Evolutionary conservation across 352 stramenopile species (phyloP).

Genomic region (Globisporangium parvum): DNA sequence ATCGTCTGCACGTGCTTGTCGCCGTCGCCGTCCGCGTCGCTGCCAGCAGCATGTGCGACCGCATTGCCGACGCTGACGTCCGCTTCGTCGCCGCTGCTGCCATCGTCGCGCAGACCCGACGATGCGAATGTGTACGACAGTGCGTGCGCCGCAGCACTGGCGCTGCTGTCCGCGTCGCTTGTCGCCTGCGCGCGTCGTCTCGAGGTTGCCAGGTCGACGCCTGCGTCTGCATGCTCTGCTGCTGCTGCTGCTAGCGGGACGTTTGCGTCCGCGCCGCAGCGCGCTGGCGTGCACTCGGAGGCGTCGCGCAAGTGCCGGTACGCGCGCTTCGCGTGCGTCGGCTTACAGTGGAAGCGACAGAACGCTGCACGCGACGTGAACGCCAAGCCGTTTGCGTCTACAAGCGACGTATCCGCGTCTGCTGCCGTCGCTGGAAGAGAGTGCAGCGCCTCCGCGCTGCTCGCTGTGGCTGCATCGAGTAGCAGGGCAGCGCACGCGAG

Average conservation of each 20-base stretch:
- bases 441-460: too few relatives aligned
- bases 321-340: constrained; percentile 30
- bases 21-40: constrained; percentile 10
- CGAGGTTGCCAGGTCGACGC: not conserved
- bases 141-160: constrained; percentile 5
- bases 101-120: constrained; percentile 5
- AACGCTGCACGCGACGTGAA: constrained; percentile 46
- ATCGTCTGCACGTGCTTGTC: constrained; percentile 49
- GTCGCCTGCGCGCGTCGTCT: not conserved
- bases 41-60: constrained; percentile 17
- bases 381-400: constrained; percentile 31
- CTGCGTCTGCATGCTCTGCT: constrained; percentile 4
- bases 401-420: not conserved
- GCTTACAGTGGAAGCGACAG: constrained; percentile 56
- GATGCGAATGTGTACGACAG: constrained; percentile 22
- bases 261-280: constrained; percentile 11
- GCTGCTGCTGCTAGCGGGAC: too few relatives aligned
- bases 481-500: too few relatives aligned
- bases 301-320: constrained; percentile 30
- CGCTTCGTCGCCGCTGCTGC: constrained; percentile 5
- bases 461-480: too few relatives aligned
- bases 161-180: not conserved
- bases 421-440: too few relatives aligned
- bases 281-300: constrained; percentile 28
- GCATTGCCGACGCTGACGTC: constrained; percentile 23